Conservation (phyloP, 257 asterid species). For the Thymus mandschuricus region DNA sequence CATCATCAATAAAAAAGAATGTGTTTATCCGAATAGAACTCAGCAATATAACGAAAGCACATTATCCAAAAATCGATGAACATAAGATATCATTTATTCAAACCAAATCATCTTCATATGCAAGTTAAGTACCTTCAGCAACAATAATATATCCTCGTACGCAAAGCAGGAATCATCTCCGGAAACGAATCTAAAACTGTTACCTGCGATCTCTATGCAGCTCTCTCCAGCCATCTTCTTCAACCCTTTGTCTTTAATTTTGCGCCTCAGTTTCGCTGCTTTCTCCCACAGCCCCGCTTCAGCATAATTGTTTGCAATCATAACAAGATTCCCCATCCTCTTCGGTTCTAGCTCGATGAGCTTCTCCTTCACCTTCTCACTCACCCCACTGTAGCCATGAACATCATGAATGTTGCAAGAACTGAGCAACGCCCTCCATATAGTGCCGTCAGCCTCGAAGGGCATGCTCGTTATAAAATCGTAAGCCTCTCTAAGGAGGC, state of each 20-base stretch:
- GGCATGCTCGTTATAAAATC: constrained; percentile 60
- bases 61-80: not conserved
- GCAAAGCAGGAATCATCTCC: constrained; percentile 45
- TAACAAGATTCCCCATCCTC: constrained; percentile 71
- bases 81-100: constrained; percentile 19
- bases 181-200: constrained; percentile 48
- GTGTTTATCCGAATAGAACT: no score
- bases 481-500: constrained; percentile 65
- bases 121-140: constrained; percentile 44
- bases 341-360: constrained; percentile 67
- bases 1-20: not conserved
- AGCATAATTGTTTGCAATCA: constrained; percentile 74
- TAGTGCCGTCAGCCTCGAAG: constrained; percentile 56
- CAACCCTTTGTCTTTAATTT: constrained; percentile 52
- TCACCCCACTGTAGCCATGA: constrained; percentile 50
- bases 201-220: constrained; percentile 55
- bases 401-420: constrained; percentile 70
- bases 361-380: constrained; percentile 53
- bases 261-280: constrained; percentile 55
- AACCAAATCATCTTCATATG: constrained; percentile 47
- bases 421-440: constrained; percentile 84
- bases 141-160: constrained; percentile 40
- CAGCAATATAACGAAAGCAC: no score
- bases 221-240: constrained; percentile 80
- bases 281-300: constrained; percentile 70